Percentiles rank a stretch among this genome's conserved stretches.
These are phyloP conservation scores for Cladosporium phlei DNA, from an alignment of 2,329 filamentous ascomycete genomes.

Conservation along the genomic window DNA sequence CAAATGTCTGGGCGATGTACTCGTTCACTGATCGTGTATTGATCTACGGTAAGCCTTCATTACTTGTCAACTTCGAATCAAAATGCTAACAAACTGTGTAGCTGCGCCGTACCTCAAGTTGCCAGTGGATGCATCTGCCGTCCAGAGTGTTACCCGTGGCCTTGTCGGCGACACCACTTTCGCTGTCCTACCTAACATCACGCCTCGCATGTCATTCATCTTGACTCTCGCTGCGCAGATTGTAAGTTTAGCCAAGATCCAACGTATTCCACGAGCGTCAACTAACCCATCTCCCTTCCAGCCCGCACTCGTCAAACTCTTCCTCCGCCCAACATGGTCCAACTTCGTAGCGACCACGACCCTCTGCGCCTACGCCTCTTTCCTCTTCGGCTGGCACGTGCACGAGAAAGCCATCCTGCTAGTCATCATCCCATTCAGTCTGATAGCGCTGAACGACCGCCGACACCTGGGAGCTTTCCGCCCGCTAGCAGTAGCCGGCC, in stretches of 20 bases:
- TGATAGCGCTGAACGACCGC: slow-evolving; percentile 84
- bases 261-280: not conserved
- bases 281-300: slow-evolving; percentile 25
- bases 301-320: slow-evolving; percentile 75
- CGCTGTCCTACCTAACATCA: slow-evolving; percentile 83
- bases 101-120: slow-evolving; percentile 79
- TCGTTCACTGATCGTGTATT: slow-evolving; percentile 81
- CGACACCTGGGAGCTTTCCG: slow-evolving; percentile 88
- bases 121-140: slow-evolving; percentile 64
- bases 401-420: slow-evolving; percentile 96
- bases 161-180: slow-evolving; percentile 92
- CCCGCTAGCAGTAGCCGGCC: slow-evolving; percentile 84
- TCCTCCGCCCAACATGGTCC: slow-evolving; percentile 75
- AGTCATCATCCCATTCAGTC: slow-evolving; percentile 89
- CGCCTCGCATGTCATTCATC: slow-evolving; percentile 71
- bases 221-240: slow-evolving; percentile 79
- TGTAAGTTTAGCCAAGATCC: slow-evolving; percentile 36
- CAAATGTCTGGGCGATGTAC: slow-evolving; percentile 95
- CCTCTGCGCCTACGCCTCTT: slow-evolving; percentile 91
- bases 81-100: slow-evolving; percentile 30
- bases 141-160: slow-evolving; percentile 86
- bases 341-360: slow-evolving; percentile 85
- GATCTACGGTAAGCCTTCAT: slow-evolving; percentile 62
- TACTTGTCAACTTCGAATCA: not conserved
- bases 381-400: slow-evolving; percentile 97